Conservation (phyloP, 768 basidiomycete genomes). For the Cubamyces sp. region DNA sequence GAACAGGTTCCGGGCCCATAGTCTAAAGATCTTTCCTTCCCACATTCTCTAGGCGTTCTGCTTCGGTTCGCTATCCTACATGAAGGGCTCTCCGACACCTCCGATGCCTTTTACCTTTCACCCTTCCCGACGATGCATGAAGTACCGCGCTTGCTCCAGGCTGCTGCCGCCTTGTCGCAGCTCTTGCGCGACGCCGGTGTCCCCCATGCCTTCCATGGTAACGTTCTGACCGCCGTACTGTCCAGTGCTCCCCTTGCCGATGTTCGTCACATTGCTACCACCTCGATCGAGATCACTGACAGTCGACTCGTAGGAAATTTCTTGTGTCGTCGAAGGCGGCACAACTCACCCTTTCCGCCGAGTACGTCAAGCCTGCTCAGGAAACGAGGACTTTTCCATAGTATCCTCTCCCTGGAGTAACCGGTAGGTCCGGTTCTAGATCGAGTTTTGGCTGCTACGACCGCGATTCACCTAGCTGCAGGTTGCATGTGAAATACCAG, state of each 20-base stretch:
- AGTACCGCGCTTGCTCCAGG: conserved; percentile 74
- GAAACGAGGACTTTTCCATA: conserved; percentile 64
- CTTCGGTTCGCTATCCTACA: conserved; percentile 22
- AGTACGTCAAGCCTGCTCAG: conserved; percentile 74
- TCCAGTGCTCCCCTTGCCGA: conserved; percentile 68
- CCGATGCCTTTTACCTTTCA: conserved; percentile 38
- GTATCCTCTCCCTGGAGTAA: conserved; percentile 87
- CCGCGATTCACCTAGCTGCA: conserved; percentile 36
- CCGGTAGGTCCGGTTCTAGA: conserved; percentile 50
- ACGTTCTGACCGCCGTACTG: conserved; percentile 69
- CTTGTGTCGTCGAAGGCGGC: conserved; percentile 82
- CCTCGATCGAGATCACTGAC: conserved; percentile 20
- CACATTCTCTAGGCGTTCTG: conserved; percentile 28
- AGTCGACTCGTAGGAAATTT: conserved; percentile 64
- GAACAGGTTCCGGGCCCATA: conserved; percentile 23
- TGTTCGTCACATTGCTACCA: conserved; percentile 45
- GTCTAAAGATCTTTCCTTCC: conserved; percentile 26
- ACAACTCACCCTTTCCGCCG: conserved; percentile 73
- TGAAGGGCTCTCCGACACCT: conserved; percentile 9
- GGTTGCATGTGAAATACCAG: conserved; percentile 76
- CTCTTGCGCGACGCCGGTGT: conserved; percentile 59
- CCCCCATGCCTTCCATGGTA: conserved; percentile 84
- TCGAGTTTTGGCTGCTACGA: background rate
- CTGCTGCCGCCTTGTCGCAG: conserved; percentile 73
- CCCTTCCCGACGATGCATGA: conserved; percentile 65